A percentile compares a stretch with the other conserved stretches of the same genome.
Evolutionary conservation across 2,329 filamentous ascomycete species (phyloP).

Genomic region (Nemania sp.): DNA sequence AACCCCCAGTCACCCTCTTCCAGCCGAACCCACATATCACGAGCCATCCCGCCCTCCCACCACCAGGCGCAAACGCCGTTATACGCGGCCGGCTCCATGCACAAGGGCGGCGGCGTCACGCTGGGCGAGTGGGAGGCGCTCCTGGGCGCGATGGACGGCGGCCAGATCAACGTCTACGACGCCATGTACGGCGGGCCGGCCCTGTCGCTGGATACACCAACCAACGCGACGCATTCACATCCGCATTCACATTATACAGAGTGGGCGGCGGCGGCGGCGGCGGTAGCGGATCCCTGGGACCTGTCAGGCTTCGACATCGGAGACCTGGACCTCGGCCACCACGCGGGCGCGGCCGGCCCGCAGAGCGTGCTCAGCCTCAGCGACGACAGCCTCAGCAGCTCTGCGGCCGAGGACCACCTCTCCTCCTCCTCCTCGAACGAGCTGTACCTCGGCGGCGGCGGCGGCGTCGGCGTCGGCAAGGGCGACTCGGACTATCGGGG

Average conservation of each 20-base stretch:
- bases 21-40: slow-evolving; percentile 47
- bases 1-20: slow-evolving; percentile 57
- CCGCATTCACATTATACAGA: slow-evolving; percentile 45
- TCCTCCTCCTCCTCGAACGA: slow-evolving; percentile 53
- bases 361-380: slow-evolving; percentile 61
- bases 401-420: slow-evolving; percentile 57
- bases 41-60: slow-evolving; percentile 33
- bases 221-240: slow-evolving; percentile 46
- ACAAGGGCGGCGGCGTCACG: slow-evolving; percentile 55
- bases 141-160: slow-evolving; percentile 77
- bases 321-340: slow-evolving; percentile 43
- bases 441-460: slow-evolving; percentile 49
- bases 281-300: slow-evolving; percentile 63
- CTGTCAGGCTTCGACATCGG: slow-evolving; percentile 55
- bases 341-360: slow-evolving; percentile 47
- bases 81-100: slow-evolving; percentile 43
- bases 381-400: slow-evolving; percentile 63
- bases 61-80: slow-evolving; percentile 37
- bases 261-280: too few species aligned
- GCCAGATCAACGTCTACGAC: slow-evolving; percentile 82
- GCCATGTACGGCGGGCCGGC: slow-evolving; percentile 74
- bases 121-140: slow-evolving; percentile 82
- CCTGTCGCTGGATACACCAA: slow-evolving; percentile 50
- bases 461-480: too few species aligned
- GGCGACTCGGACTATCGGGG: slow-evolving; percentile 45